Conservation (phyloP, 345 rosid species). For the Ceriops tagal region DNA sequence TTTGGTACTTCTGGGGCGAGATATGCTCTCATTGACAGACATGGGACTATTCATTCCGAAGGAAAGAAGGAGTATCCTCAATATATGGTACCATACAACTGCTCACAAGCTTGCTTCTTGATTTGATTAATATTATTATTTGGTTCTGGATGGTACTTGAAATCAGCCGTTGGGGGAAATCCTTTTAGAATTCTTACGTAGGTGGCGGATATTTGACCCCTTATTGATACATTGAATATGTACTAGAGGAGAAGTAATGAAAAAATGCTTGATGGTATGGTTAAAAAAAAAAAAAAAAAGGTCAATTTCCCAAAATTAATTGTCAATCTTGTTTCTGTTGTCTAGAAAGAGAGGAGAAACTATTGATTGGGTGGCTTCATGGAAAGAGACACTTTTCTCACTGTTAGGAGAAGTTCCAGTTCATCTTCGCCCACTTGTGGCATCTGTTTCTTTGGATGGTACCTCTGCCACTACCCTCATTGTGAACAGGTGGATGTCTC, state of each 20-base stretch:
- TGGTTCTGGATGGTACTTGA: background rate
- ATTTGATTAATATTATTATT: background rate
- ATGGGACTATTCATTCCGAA: constrained; percentile 52
- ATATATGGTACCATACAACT: constrained; percentile 36
- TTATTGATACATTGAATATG: no score
- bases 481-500: constrained; percentile 52
- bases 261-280: no score
- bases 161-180: no score
- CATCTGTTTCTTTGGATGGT: constrained; percentile 80
- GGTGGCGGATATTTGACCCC: no score
- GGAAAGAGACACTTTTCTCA: constrained; percentile 65
- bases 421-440: constrained; percentile 48
- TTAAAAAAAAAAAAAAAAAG: constrained; percentile 1
- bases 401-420: constrained; percentile 70
- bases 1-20: constrained; percentile 96
- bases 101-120: background rate
- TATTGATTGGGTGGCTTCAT: constrained; percentile 69
- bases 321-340: constrained; percentile 42
- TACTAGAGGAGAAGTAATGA: no score
- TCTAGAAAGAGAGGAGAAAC: constrained; percentile 73
- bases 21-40: constrained; percentile 63
- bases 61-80: constrained; percentile 68
- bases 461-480: constrained; percentile 91
- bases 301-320: background rate
- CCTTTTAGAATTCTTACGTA: no score